Conservation (phyloP, 805 yeast genomes). For the Kazachstania taianensis region DNA sequence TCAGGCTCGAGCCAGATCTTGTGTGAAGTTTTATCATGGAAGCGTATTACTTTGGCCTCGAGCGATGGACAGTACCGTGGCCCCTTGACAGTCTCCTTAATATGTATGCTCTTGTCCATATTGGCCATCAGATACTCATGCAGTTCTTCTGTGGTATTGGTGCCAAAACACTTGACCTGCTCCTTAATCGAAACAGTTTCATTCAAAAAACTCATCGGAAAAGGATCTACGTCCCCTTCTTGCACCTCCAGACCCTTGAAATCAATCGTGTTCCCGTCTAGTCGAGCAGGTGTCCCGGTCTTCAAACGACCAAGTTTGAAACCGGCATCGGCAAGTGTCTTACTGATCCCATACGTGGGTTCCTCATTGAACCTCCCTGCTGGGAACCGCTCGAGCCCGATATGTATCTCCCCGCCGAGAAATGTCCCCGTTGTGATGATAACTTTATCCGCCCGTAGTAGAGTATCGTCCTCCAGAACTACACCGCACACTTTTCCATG, state of each 20-base stretch:
- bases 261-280: conserved; percentile 62
- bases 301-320: conserved; percentile 81
- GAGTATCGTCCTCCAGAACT: conserved; percentile 52
- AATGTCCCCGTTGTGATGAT: conserved; percentile 95
- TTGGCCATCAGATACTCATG: conserved; percentile 63
- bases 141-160: conserved; percentile 65
- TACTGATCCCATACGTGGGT: conserved; percentile 82
- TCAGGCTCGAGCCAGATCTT: conserved; percentile 95
- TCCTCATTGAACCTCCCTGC: conserved; percentile 92
- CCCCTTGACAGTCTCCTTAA: conserved; percentile 87
- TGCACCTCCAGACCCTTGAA: conserved; percentile 56
- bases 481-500: conserved; percentile 50
- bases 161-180: conserved; percentile 64
- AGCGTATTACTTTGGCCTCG: conserved; percentile 77
- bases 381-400: conserved; percentile 71
- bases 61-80: conserved; percentile 97
- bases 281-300: conserved; percentile 95
- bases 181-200: conserved; percentile 49
- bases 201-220: conserved; percentile 82
- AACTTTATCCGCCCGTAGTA: conserved; percentile 54
- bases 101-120: conserved; percentile 77
- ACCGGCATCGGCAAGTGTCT: conserved; percentile 66
- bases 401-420: conserved; percentile 86
- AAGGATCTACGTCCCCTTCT: conserved; percentile 73
- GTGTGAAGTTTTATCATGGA: conserved; percentile 66